Evolutionary conservation across 177 flowering plant genomes (phyloP).

Genomic region (Vitis hybrid): DNA sequence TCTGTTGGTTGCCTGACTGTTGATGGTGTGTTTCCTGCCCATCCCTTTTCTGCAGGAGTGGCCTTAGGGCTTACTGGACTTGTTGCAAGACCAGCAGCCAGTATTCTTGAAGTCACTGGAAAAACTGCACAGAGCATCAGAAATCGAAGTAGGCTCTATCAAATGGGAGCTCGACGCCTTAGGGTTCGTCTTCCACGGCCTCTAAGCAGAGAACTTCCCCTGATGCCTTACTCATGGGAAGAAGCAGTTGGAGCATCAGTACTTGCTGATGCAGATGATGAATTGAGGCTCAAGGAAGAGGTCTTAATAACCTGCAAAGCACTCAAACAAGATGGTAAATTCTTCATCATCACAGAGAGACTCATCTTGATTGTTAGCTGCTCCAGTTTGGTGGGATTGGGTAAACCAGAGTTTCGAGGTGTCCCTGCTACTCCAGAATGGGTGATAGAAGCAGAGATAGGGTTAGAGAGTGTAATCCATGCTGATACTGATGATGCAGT

Average conservation of each 20-base stretch:
- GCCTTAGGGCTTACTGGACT: constrained; percentile 88
- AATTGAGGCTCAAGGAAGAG: constrained; percentile 57
- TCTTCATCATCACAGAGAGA: constrained; percentile 61
- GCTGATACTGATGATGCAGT: constrained; percentile 50
- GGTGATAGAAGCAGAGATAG: constrained; percentile 62
- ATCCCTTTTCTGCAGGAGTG: constrained; percentile 56
- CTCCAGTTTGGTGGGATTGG: constrained; percentile 55
- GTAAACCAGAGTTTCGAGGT: constrained; percentile 63
- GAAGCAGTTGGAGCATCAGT: constrained; percentile 83
- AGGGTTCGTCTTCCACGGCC: constrained; percentile 87
- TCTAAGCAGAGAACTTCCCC: constrained; percentile 59
- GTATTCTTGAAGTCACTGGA: constrained; percentile 93
- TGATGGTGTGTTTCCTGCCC: constrained; percentile 3
- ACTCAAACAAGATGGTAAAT: constrained; percentile 68
- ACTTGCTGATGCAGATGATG: constrained; percentile 53
- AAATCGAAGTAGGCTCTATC: constrained; percentile 69
- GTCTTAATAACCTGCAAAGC: constrained; percentile 62
- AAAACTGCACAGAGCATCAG: constrained; percentile 97
- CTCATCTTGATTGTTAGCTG: constrained; percentile 60
- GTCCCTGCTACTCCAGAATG: constrained; percentile 71
- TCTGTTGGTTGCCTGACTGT: background rate
- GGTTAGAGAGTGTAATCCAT: constrained; percentile 72
- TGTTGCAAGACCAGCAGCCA: constrained; percentile 95
- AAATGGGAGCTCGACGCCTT: constrained; percentile 41
- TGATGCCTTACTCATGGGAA: constrained; percentile 89